Conservation (phyloP, 176 grass and related monocot genomes). For the Musa schizocarpa region DNA sequence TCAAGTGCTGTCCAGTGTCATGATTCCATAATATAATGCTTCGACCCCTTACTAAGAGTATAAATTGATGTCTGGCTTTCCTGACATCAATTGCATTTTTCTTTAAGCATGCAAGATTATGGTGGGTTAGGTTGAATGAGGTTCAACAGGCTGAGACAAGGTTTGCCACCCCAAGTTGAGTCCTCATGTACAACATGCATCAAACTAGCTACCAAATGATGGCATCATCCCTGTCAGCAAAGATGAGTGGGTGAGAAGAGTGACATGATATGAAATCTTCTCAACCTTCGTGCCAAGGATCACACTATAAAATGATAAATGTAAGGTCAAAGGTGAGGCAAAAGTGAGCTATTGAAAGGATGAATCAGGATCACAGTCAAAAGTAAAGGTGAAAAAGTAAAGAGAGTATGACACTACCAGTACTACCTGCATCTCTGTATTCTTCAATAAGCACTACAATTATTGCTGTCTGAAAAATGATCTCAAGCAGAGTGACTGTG, state of each 20-base stretch:
- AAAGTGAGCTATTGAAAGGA: neutral
- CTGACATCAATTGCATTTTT: neutral
- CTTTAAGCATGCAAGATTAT: too few relatives aligned
- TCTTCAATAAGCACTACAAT: slow-evolving; percentile 2
- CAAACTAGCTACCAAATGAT: neutral
- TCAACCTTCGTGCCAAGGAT: neutral
- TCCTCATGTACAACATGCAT: neutral
- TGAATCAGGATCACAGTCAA: neutral
- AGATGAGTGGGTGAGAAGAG: neutral
- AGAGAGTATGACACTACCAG: neutral
- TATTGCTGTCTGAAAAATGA: neutral
- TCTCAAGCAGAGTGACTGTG: neutral
- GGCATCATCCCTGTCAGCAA: neutral
- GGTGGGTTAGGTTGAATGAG: neutral
- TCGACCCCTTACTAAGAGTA: neutral
- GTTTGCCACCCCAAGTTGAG: neutral
- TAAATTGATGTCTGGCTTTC: neutral
- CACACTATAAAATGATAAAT: neutral
- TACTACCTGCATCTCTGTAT: neutral
- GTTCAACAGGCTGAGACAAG: neutral
- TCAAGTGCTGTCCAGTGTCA: too few relatives aligned
- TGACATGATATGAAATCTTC: neutral
- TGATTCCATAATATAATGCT: too few relatives aligned
- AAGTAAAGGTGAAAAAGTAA: slow-evolving; percentile 11
- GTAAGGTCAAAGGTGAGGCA: slow-evolving; percentile 8